Percentiles rank a stretch among this genome's conserved stretches.
phyloP scores from a whole-genome alignment of 805 yeast genomes.

The Phaffomyces opuntiae region DNA sequence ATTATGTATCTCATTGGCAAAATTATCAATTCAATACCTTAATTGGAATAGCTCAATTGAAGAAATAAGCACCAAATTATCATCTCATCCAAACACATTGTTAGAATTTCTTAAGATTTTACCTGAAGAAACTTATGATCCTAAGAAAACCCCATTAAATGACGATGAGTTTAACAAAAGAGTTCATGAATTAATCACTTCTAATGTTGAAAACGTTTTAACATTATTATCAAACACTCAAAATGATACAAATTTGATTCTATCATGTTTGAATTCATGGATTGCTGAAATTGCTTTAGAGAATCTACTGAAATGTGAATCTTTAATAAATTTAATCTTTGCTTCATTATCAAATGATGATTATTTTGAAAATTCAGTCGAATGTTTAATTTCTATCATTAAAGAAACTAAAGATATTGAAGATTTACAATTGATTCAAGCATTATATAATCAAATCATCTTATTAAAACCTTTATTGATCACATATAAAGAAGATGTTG shows the following conservation, averaged over 20 bases:
- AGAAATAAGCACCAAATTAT: constrained; percentile 53
- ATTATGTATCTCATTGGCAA: constrained; percentile 73
- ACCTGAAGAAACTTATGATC: constrained; percentile 85
- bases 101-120: constrained; percentile 78
- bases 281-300: constrained; percentile 76
- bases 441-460: constrained; percentile 63
- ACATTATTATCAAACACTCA: constrained; percentile 42
- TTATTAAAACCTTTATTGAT: constrained; percentile 47
- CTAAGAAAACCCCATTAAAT: constrained; percentile 67
- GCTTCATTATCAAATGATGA: constrained; percentile 49
- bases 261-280: constrained; percentile 86
- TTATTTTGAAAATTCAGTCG: constrained; percentile 78
- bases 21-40: constrained; percentile 69
- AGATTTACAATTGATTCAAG: constrained; percentile 51
- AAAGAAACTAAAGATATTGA: constrained; percentile 77
- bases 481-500: constrained; percentile 34
- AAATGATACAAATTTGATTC: constrained; percentile 34
- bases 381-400: constrained; percentile 76
- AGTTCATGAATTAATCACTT: constrained; percentile 52
- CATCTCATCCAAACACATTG: constrained; percentile 32
- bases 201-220: constrained; percentile 65
- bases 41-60: constrained; percentile 66
- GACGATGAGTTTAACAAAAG: constrained; percentile 73
- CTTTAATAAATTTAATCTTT: constrained; percentile 66
- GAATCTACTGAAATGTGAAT: constrained; percentile 52